phyloP scores from a whole-genome alignment of 2,329 filamentous ascomycete genomes.

The Volutella citrinella region DNA sequence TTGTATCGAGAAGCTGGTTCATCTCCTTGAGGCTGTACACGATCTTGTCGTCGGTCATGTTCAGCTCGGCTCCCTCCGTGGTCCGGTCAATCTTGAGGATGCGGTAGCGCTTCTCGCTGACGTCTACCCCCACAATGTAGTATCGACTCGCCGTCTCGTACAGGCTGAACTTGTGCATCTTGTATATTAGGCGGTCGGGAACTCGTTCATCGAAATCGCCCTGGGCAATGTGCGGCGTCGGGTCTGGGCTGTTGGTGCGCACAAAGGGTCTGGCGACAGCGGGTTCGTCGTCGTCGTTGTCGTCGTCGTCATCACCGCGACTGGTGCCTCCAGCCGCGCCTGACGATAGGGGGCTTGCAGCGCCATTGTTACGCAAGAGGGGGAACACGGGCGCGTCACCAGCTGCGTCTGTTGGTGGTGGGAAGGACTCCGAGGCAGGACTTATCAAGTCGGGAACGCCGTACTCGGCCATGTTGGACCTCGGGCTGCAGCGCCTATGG shows the following conservation, averaged over 20 bases:
- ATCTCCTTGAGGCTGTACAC: slow-evolving; percentile 91
- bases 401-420: slow-evolving; percentile 12
- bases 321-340: slow-evolving; percentile 21
- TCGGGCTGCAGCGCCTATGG: no score
- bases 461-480: slow-evolving; percentile 23
- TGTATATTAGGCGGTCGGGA: slow-evolving; percentile 44
- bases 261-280: slow-evolving; percentile 57
- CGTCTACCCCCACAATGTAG: slow-evolving; percentile 90
- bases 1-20: slow-evolving; percentile 87
- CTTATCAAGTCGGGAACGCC: slow-evolving; percentile 20
- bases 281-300: slow-evolving; percentile 57
- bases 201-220: slow-evolving; percentile 32
- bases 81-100: slow-evolving; percentile 95
- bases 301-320: slow-evolving; percentile 41
- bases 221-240: slow-evolving; percentile 26
- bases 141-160: slow-evolving; percentile 94
- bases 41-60: slow-evolving; percentile 89
- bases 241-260: slow-evolving; percentile 52
- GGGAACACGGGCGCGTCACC: slow-evolving; percentile 31
- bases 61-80: slow-evolving; percentile 70
- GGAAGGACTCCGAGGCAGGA: slow-evolving; percentile 15
- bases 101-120: slow-evolving; percentile 82
- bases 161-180: slow-evolving; percentile 96
- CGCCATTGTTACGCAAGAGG: slow-evolving; percentile 34
- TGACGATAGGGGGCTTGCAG: slow-evolving; percentile 23